Evolutionary conservation across 2,329 filamentous ascomycete species (phyloP), one percentile per base, ranked within the genome.

Genomic region (Aaosphaeria arxii): DNA sequence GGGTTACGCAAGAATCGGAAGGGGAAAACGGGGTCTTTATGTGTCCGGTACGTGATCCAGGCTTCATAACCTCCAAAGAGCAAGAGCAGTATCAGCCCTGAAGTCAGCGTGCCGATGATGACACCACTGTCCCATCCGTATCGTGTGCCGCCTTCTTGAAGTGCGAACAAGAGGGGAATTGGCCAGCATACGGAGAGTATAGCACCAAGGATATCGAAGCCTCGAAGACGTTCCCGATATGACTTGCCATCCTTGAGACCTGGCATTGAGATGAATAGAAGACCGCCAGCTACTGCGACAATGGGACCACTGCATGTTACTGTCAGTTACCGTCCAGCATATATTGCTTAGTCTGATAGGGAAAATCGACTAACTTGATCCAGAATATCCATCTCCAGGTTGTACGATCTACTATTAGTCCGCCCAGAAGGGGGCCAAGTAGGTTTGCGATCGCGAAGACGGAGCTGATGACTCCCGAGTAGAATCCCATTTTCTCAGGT

Each of bases 331-430:
- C 7, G 5, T 13, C 7, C 4, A 13, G 7, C 3, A 24, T 24
- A 7, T 44, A 30, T 9, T 13, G 24, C 30, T 13, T 28, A 4
- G 33, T 7, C 9, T 9, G 11, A 1, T 30, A 36, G 33, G n/a
- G 33, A 9, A 9, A 40, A 35, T 30, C 17, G 13, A 60, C 69
- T 33, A 42, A 77, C 74, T 78, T 77, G 3, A 78, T 63, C 35
- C 71, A 69, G 51, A 78, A 77, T 2, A 77, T 72, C 75, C 75
- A 75, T 54, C 73, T 58, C 75, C 74, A 78, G 0, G 62, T 71
- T 0, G 67, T 63, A 7, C 67, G 53, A 41, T 71, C 66, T 6
- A 62, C 64, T 5, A 78, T 75, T 6, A 65, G 62, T 3, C 76
- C 76, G 1, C 75, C 75, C 0, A 78, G 55, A 6, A 78, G 49